Evolutionary conservation across 768 basidiomycete genomes (phyloP), one percentile per base, ranked within the genome.

Genomic region (Holtermanniella nyarrowii): DNA sequence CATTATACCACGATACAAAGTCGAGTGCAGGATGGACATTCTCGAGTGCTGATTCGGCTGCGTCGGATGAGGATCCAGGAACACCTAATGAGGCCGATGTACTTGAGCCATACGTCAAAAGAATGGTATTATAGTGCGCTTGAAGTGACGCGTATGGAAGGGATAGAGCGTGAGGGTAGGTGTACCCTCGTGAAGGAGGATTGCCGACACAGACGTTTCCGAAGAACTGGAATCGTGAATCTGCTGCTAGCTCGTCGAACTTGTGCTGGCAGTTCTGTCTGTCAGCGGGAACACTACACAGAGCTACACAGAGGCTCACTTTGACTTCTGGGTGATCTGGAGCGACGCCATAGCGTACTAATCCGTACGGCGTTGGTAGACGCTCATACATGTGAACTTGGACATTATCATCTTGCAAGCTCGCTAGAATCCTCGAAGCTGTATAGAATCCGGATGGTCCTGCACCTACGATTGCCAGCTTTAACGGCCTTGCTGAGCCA

Each of bases 311-410:
- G n/a, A 40, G 14, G 62, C 68, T 41, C 60, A 80, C 93, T 80
- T 96, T 99, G 71, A 97, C 91, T 75, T 96, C 93, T 10, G 95
- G 89, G 71, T 97, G 93, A 74, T 97, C 93, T 42, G 93, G 93
- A 11, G 95, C 93, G 13, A 99, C 91, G 0, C 95, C 91, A 64
- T 91, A 99, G 42, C 95, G 77, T 3, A 95, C 90, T 1, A 97
- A 77, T 0, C 95, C 95, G 66, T 95, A 87, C 11, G 93, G 93
- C 24, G 88, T 82, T 80, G 91, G 96, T 11, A 93, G 77, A 26
- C 88, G 78, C 73, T 99, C 93, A 68, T 82, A 99, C 65, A 99
- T 72, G 68, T 97, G 88, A 13, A 96, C 79, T 46, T 74, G 71
- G n/a, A 80, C 64, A 26, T 74, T 49, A 5, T 66, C 56, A 1